phyloP scores from a whole-genome alignment of 2,329 filamentous ascomycete genomes.

The Ambrosiella xylebori region DNA sequence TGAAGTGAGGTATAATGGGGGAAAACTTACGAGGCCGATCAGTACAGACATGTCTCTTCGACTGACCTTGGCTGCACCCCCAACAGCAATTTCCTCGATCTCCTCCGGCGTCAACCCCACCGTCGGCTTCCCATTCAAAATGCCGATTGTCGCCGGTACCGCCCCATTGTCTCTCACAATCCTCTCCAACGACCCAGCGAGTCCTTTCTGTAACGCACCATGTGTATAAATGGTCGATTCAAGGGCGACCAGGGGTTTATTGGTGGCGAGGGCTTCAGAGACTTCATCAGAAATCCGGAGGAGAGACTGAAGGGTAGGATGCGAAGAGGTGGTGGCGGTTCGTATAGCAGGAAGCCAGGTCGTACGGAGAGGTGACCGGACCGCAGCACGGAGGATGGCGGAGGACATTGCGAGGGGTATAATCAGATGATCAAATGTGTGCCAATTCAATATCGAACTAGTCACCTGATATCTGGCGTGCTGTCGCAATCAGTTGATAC shows the following conservation, averaged over 20 bases:
- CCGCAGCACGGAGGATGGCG: not conserved
- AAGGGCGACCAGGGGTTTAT: slow-evolving; percentile 73
- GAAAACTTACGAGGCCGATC: slow-evolving; percentile 47
- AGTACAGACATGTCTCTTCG: slow-evolving; percentile 73
- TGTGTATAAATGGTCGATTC: slow-evolving; percentile 98
- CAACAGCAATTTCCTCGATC: slow-evolving; percentile 47
- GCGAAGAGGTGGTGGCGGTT: not conserved
- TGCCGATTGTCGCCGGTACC: slow-evolving; percentile 78
- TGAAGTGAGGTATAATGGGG: slow-evolving; percentile 25
- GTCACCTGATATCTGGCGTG: too few relatives aligned
- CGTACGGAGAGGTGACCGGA: not conserved
- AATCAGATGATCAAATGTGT: not conserved
- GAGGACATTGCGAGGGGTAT: not conserved
- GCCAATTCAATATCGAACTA: not conserved
- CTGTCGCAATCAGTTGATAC: too few relatives aligned
- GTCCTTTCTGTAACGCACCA: slow-evolving; percentile 57
- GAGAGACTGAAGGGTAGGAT: slow-evolving; percentile 19
- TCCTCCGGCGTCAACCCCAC: slow-evolving; percentile 63
- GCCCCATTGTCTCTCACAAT: slow-evolving; percentile 67
- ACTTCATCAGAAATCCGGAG: slow-evolving; percentile 71
- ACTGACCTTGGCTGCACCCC: slow-evolving; percentile 64
- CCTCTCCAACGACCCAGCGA: slow-evolving; percentile 65
- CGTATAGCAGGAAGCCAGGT: not conserved
- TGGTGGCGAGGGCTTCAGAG: slow-evolving; percentile 51
- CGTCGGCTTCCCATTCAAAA: slow-evolving; percentile 65